phyloP scores from a whole-genome alignment of 164 flowering plant genomes.

The Berberis thunbergii region DNA sequence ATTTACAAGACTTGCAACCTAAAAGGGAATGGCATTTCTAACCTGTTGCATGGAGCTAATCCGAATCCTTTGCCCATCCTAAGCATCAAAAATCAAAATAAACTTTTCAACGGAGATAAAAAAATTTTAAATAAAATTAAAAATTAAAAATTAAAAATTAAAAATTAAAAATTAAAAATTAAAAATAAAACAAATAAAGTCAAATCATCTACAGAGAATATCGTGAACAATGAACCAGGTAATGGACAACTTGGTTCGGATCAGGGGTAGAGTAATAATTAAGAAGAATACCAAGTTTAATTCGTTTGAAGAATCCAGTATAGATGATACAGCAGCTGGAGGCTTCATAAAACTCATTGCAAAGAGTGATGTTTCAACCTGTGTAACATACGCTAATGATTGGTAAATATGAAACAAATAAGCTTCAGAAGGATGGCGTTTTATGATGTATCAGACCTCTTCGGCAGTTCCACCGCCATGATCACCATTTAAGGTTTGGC shows the following conservation, averaged over 20 bases:
- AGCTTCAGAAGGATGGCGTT: not conserved
- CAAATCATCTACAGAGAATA: not conserved
- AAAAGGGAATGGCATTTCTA: slow-evolving; percentile 7
- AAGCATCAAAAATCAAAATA: slow-evolving; percentile 12
- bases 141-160: not conserved
- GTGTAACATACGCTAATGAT: slow-evolving; percentile 19
- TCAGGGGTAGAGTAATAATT: no score
- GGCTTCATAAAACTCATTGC: slow-evolving; percentile 68
- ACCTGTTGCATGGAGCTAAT: slow-evolving; percentile 80
- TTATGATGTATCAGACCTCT: slow-evolving; percentile 43
- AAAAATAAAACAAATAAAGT: not conserved
- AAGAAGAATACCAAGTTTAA: slow-evolving; percentile 43
- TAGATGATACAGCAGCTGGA: slow-evolving; percentile 30
- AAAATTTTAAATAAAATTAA: not conserved
- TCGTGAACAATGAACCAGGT: no score
- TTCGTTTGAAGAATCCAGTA: slow-evolving; percentile 39
- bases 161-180: not conserved
- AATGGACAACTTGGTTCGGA: no score
- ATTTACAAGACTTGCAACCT: not conserved
- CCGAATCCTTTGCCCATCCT: slow-evolving; percentile 58
- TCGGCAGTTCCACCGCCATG: slow-evolving; percentile 98
- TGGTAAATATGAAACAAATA: slow-evolving; percentile 6
- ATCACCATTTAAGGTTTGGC: slow-evolving; percentile 95
- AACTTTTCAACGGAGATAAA: not conserved
- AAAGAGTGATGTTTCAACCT: slow-evolving; percentile 94